phyloP scores from a whole-genome alignment of 441 rosid species.

The Corymbia citriodora region DNA sequence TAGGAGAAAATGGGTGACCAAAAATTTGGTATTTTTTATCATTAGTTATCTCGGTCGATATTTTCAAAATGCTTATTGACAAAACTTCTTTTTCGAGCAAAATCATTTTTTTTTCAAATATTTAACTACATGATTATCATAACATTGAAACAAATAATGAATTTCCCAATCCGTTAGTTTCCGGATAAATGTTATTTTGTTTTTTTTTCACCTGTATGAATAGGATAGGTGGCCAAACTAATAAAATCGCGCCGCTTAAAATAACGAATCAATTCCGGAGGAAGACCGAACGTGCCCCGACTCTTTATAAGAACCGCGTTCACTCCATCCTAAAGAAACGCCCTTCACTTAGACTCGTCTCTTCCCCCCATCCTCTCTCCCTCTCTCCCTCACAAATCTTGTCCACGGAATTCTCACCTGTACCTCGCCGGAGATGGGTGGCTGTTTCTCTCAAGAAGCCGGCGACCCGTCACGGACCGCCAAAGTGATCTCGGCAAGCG shows the following conservation, averaged over 20 bases:
- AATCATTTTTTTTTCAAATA: too few relatives aligned
- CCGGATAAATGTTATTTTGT: not conserved
- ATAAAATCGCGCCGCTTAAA: not conserved
- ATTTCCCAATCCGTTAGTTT: not conserved
- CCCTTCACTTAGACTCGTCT: not conserved
- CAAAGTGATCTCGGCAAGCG: conserved; percentile 47
- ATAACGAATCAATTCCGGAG: not conserved
- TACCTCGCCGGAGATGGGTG: not conserved
- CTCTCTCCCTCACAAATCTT: not conserved
- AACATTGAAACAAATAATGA: not conserved
- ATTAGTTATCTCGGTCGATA: fast-evolving
- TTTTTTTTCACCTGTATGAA: not conserved
- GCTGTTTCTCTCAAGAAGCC: not conserved
- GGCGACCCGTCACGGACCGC: conserved; percentile 25
- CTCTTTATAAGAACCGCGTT: not conserved
- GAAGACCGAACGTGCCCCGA: not conserved
- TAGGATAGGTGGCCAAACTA: not conserved
- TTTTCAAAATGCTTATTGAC: fast-evolving
- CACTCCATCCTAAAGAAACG: not conserved
- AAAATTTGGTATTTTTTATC: not conserved
- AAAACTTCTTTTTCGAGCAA: fast-evolving
- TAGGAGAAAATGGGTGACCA: not conserved
- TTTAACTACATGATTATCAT: too few relatives aligned
- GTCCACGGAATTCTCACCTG: not conserved
- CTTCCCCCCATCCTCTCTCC: not conserved